These are phyloP conservation scores for Jackrogersella multiformis DNA, from an alignment of 495 filamentous ascomycete genomes.

Conservation along the genomic window DNA sequence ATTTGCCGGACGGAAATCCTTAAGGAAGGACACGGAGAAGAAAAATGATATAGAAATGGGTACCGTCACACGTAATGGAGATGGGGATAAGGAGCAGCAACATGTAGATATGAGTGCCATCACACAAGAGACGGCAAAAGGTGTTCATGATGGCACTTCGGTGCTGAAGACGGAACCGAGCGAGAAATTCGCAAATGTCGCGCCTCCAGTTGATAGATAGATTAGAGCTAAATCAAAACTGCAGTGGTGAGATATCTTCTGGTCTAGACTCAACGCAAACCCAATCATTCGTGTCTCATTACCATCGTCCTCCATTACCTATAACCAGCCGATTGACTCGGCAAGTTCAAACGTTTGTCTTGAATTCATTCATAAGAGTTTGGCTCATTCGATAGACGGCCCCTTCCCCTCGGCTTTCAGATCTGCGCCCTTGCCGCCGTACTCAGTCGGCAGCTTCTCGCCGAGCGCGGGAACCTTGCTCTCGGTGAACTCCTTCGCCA, in stretches of 20 bases:
- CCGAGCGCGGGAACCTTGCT: constrained; percentile 60
- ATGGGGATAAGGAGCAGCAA: neutral
- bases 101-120: neutral
- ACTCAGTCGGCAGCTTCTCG: constrained; percentile 68
- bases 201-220: constrained; percentile 6
- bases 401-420: constrained; percentile 52
- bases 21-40: constrained; percentile 4
- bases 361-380: neutral
- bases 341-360: neutral
- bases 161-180: neutral
- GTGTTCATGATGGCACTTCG: neutral
- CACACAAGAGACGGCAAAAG: neutral
- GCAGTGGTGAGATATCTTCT: constrained; percentile 28
- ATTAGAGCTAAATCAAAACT: constrained; percentile 15
- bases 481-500: constrained; percentile 68
- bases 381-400: constrained; percentile 40
- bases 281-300: constrained; percentile 34
- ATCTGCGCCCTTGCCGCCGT: constrained; percentile 74
- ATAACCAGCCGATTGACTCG: neutral
- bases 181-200: neutral
- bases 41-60: constrained; percentile 16
- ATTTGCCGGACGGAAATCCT: constrained; percentile 52
- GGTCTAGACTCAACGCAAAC: constrained; percentile 26
- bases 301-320: constrained; percentile 27
- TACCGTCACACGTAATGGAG: neutral